Evolutionary conservation across 805 yeast genomes (phyloP).

Genomic region (Ogataea degrootiae): DNA sequence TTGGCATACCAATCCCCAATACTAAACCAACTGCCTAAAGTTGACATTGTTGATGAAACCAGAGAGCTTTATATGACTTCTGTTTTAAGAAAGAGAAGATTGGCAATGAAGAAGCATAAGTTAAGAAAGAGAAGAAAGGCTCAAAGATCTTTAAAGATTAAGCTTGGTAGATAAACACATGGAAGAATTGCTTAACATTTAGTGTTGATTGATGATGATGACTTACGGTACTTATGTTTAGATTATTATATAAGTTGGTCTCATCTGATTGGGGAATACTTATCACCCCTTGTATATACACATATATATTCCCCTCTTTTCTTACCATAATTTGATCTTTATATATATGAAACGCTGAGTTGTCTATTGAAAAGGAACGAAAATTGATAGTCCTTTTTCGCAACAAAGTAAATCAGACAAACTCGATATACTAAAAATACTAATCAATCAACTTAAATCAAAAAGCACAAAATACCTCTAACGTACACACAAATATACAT

Average conservation of each 20-base stretch:
- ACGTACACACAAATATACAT: not conserved
- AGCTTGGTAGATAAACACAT: conserved; percentile 41
- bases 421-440: not conserved
- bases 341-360: not conserved
- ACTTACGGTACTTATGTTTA: not conserved
- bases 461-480: not conserved
- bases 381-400: too few relatives aligned
- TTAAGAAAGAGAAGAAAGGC: conserved; percentile 94
- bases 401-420: not conserved
- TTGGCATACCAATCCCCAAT: not conserved
- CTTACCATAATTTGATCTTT: not conserved
- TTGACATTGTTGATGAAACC: not conserved
- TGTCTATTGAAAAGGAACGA: not conserved
- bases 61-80: conserved; percentile 48
- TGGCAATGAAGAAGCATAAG: conserved; percentile 97
- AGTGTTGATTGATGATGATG: not conserved
- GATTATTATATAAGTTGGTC: too few relatives aligned
- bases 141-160: conserved; percentile 76
- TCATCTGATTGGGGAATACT: not conserved
- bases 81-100: conserved; percentile 78
- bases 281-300: not conserved
- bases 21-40: not conserved
- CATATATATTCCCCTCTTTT: not conserved
- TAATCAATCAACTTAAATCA: not conserved
- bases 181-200: not conserved